A percentile compares a stretch with the other conserved stretches of the same genome.
Conservation (phyloP, 371 early-diverging fungal species). For the Mucor velutinosus region DNA sequence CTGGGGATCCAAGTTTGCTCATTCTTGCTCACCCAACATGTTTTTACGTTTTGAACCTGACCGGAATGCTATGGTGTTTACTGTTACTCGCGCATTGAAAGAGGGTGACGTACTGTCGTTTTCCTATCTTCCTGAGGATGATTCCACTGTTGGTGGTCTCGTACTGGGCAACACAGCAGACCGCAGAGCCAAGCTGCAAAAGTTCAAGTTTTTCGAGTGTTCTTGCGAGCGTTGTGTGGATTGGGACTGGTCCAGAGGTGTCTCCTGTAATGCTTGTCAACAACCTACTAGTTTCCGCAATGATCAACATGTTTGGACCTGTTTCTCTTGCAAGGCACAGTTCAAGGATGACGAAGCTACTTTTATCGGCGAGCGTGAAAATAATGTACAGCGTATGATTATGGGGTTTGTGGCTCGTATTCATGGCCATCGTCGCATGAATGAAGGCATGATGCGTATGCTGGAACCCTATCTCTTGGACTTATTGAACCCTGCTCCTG, state of each 20-base stretch:
- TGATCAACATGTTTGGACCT: conserved; percentile 18
- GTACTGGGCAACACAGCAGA: conserved; percentile 38
- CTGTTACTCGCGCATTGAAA: conserved; percentile 31
- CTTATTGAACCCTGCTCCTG: conserved; percentile 24
- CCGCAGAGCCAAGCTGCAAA: conserved; percentile 35
- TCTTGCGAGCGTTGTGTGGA: conserved; percentile 43
- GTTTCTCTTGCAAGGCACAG: conserved; percentile 19
- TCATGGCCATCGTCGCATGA: conserved; percentile 24
- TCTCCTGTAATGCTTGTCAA: conserved; percentile 18
- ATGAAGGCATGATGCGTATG: conserved; percentile 37
- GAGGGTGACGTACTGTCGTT: conserved; percentile 41
- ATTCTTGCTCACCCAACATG: conserved; percentile 52
- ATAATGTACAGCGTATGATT: conserved; percentile 29
- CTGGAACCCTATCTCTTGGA: conserved; percentile 43
- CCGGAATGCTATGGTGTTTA: conserved; percentile 40
- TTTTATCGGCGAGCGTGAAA: conserved; percentile 29
- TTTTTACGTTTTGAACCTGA: conserved; percentile 45
- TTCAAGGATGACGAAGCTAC: neutral
- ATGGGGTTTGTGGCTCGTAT: conserved; percentile 35
- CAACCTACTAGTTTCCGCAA: conserved; percentile 1
- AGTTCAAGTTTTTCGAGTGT: conserved; percentile 52
- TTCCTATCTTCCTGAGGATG: conserved; percentile 53
- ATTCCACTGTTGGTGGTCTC: conserved; percentile 41
- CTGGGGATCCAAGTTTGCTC: conserved; percentile 55
- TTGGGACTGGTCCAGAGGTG: conserved; percentile 40